These are phyloP conservation scores for Acidiella bohemica DNA, from an alignment of 495 filamentous ascomycete genomes.

Conservation along the genomic window DNA sequence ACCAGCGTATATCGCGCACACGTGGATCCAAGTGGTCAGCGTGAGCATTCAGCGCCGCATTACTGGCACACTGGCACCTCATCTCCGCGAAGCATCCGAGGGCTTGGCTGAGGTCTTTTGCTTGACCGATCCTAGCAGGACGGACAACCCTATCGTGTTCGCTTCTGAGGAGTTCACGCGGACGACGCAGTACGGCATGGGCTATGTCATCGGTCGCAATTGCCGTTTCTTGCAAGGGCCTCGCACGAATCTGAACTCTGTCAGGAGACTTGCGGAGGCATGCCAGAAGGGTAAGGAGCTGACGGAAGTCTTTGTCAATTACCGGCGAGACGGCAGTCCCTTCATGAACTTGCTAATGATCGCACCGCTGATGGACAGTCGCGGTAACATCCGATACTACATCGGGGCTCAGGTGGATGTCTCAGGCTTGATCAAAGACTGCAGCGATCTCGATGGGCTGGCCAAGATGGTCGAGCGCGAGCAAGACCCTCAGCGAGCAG, in stretches of 20 bases:
- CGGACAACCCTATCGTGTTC: conserved; percentile 67
- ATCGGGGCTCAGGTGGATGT: conserved; percentile 56
- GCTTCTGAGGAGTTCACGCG: conserved; percentile 53
- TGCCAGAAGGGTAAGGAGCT: conserved; percentile 45
- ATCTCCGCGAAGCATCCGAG: conserved; percentile 47
- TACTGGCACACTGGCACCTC: conserved; percentile 39
- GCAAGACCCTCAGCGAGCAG: conserved; percentile 21
- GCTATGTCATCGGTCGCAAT: conserved; percentile 43
- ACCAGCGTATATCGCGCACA: conserved; percentile 55
- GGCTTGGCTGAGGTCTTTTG: conserved; percentile 66
- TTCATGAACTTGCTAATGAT: conserved; percentile 59
- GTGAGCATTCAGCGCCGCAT: conserved; percentile 44
- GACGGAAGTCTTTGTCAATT: conserved; percentile 56
- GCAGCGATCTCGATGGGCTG: conserved; percentile 43
- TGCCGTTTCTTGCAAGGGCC: conserved; percentile 55
- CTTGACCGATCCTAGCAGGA: conserved; percentile 57
- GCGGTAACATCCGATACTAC: conserved; percentile 46
- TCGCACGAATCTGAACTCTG: conserved; percentile 38
- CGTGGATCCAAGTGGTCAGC: conserved; percentile 44
- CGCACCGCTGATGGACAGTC: conserved; percentile 48
- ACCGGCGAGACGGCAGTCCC: conserved; percentile 51
- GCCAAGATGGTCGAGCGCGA: conserved; percentile 31
- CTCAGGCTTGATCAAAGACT: conserved; percentile 48
- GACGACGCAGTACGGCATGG: conserved; percentile 50
- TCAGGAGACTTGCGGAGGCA: conserved; percentile 42